Evolutionary conservation across 805 yeast genomes (phyloP).

Genomic region (Monosporozyma solicola): DNA sequence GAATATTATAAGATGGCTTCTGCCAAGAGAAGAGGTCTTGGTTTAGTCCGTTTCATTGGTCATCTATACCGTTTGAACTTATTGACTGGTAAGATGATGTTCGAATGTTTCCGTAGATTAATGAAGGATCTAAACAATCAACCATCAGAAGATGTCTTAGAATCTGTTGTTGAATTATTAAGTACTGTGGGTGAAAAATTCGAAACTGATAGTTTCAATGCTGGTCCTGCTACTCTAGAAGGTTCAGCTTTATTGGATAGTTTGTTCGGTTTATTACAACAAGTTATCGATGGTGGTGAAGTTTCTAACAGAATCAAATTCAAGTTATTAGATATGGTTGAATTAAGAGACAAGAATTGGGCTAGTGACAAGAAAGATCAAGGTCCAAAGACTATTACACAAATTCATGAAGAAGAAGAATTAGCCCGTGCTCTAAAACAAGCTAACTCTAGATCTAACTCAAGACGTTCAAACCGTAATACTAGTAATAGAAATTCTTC

Average conservation of each 20-base stretch:
- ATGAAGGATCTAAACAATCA: slow-evolving; percentile 41
- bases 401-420: slow-evolving; percentile 82
- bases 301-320: slow-evolving; percentile 75
- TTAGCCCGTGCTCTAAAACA: slow-evolving; percentile 39
- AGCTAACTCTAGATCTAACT: slow-evolving; percentile 41
- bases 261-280: slow-evolving; percentile 48
- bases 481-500: slow-evolving; percentile 15
- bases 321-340: slow-evolving; percentile 81
- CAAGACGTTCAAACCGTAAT: slow-evolving; percentile 3
- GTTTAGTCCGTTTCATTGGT: slow-evolving; percentile 92
- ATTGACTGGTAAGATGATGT: slow-evolving; percentile 66
- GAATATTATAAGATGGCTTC: slow-evolving; percentile 85
- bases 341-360: slow-evolving; percentile 67
- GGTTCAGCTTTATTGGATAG: slow-evolving; percentile 44
- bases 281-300: slow-evolving; percentile 43
- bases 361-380: slow-evolving; percentile 48
- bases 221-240: slow-evolving; percentile 29
- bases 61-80: slow-evolving; percentile 74
- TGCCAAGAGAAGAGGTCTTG: slow-evolving; percentile 95
- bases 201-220: slow-evolving; percentile 34
- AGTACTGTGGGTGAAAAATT: slow-evolving; percentile 76
- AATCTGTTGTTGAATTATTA: slow-evolving; percentile 75
- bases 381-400: slow-evolving; percentile 90
- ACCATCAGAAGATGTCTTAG: slow-evolving; percentile 86
- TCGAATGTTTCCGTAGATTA: slow-evolving; percentile 57